Conservation (phyloP, 805 yeast genomes). For the Nakazawaea holstii region DNA sequence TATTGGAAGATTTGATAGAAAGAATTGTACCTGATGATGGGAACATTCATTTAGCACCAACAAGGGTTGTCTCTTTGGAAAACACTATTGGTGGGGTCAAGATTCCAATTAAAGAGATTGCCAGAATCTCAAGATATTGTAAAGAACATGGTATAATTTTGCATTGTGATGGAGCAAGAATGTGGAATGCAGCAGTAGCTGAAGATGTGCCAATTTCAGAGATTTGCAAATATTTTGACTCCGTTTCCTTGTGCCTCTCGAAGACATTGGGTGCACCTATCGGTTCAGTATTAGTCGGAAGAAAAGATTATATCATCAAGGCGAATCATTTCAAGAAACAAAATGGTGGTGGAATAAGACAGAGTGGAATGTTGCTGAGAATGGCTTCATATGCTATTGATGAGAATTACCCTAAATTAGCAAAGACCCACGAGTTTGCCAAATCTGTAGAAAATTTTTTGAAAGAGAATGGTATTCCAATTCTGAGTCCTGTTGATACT, state of each 20-base stretch:
- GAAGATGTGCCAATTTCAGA: slow-evolving; percentile 64
- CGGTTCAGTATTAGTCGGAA: slow-evolving; percentile 82
- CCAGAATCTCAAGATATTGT: slow-evolving; percentile 67
- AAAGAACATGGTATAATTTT: slow-evolving; percentile 49
- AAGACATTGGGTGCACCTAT: slow-evolving; percentile 92
- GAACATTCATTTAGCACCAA: slow-evolving; percentile 86
- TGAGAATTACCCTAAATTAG: slow-evolving; percentile 58
- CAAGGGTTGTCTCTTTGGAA: slow-evolving; percentile 77
- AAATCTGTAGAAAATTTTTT: slow-evolving; percentile 48
- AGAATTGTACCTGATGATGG: slow-evolving; percentile 65
- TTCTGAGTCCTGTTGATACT: slow-evolving; percentile 73
- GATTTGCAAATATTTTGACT: slow-evolving; percentile 74
- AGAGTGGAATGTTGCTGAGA: slow-evolving; percentile 72
- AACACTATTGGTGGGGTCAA: slow-evolving; percentile 84
- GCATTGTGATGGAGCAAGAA: slow-evolving; percentile 94
- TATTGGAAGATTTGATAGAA: slow-evolving; percentile 72
- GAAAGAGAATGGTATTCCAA: slow-evolving; percentile 42
- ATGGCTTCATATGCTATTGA: slow-evolving; percentile 79
- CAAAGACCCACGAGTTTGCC: slow-evolving; percentile 44
- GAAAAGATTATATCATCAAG: slow-evolving; percentile 47
- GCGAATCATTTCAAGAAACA: slow-evolving; percentile 88
- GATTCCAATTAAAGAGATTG: slow-evolving; percentile 74
- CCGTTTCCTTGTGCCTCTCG: slow-evolving; percentile 85
- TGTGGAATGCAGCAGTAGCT: slow-evolving; percentile 84
- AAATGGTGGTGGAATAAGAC: slow-evolving; percentile 91